phyloP scores from a whole-genome alignment of 805 yeast species.

The Hanseniaspora hatyaiensis region DNA sequence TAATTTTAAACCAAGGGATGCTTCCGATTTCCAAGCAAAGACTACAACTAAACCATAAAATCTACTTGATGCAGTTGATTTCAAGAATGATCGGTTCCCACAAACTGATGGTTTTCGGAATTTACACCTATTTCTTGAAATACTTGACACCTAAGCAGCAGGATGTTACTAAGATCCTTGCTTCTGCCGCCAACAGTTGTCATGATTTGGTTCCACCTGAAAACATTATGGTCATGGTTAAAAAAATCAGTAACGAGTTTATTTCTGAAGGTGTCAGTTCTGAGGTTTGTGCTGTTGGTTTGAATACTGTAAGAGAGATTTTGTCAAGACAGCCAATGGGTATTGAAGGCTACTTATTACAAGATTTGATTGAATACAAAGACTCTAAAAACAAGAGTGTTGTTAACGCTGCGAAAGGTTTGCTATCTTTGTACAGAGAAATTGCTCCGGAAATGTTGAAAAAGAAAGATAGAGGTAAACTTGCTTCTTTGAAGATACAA shows the following conservation, averaged over 20 bases:
- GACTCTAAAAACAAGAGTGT: slow-evolving; percentile 92
- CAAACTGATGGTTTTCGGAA: slow-evolving; percentile 77
- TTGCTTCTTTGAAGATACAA: slow-evolving; percentile 72
- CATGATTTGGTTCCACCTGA: slow-evolving; percentile 98
- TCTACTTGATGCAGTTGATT: slow-evolving; percentile 72
- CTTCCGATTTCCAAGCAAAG: slow-evolving; percentile 56
- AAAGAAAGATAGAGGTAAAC: slow-evolving; percentile 85
- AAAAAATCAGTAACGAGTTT: slow-evolving; percentile 93
- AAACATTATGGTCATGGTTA: slow-evolving; percentile 60
- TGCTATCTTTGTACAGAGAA: slow-evolving; percentile 78
- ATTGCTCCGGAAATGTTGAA: slow-evolving; percentile 92
- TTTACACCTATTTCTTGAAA: slow-evolving; percentile 78
- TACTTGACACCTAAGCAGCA: slow-evolving; percentile 88
- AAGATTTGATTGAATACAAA: slow-evolving; percentile 80
- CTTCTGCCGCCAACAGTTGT: slow-evolving; percentile 91
- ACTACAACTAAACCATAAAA: slow-evolving; percentile 77
- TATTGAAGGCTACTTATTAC: slow-evolving; percentile 74
- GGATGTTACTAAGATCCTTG: slow-evolving; percentile 91
- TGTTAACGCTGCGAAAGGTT: slow-evolving; percentile 82
- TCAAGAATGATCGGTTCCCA: slow-evolving; percentile 90
- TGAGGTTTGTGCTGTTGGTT: slow-evolving; percentile 96
- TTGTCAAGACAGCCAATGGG: slow-evolving; percentile 89
- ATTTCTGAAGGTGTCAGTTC: slow-evolving; percentile 97
- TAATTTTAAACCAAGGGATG: slow-evolving; percentile 42
- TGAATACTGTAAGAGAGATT: slow-evolving; percentile 89